Conservation (phyloP, 768 basidiomycete species). For the Scleroderma citrinum region DNA sequence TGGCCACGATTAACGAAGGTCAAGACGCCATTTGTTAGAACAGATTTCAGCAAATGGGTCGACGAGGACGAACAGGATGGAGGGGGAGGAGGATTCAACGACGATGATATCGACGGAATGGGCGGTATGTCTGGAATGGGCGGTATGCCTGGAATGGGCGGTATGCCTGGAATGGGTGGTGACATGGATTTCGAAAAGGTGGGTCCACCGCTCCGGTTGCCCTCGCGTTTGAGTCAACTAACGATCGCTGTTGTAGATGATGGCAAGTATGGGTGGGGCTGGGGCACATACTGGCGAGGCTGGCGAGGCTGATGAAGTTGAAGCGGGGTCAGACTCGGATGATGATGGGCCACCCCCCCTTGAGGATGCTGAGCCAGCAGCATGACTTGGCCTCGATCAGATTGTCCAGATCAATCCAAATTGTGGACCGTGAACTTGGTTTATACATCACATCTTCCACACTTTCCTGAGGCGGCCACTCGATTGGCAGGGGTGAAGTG, state of each 20-base stretch:
- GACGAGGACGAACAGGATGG: constrained; percentile 96
- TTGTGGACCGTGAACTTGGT: background rate
- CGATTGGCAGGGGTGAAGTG: no score
- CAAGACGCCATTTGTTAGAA: constrained; percentile 81
- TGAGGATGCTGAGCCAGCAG: constrained; percentile 51
- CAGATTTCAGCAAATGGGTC: constrained; percentile 92
- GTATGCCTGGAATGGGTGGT: constrained; percentile 21
- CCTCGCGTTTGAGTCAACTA: constrained; percentile 1
- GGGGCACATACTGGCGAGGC: background rate
- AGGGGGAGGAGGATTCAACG: constrained; percentile 35
- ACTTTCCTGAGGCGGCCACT: no score
- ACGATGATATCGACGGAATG: constrained; percentile 38
- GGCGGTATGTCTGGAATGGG: constrained; percentile 39
- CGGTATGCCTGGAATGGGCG: constrained; percentile 26
- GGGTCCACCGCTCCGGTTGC: constrained; percentile 5
- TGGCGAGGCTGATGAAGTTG: background rate
- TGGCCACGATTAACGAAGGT: constrained; percentile 91
- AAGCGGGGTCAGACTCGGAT: constrained; percentile 30
- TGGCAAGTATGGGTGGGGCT: constrained; percentile 26
- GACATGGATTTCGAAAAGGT: constrained; percentile 64
- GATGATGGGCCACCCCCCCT: constrained; percentile 78
- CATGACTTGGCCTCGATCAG: background rate
- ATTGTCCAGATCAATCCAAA: background rate
- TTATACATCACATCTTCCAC: no score
- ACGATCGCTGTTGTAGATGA: constrained; percentile 30